Evolutionary conservation across 140 eudicot species (phyloP).

Genomic region (Stevia rebaudiana): DNA sequence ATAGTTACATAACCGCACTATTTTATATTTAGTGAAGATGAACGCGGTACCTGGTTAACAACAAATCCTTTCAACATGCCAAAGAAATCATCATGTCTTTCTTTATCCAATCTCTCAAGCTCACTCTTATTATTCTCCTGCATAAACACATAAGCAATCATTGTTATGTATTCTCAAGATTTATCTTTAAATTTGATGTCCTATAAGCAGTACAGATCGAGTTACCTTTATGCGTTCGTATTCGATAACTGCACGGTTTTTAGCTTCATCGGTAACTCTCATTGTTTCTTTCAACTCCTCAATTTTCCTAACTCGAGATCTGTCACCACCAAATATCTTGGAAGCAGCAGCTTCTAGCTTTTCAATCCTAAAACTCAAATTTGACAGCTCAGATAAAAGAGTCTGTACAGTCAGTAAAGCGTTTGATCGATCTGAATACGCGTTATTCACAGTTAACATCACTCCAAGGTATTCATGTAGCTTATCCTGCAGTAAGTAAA

Average conservation of each 20-base stretch:
- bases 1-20: too few species aligned
- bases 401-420: slow-evolving; percentile 94
- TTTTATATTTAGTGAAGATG: neutral
- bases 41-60: slow-evolving; percentile 67
- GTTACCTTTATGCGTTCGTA: slow-evolving; percentile 87
- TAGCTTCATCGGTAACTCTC: slow-evolving; percentile 79
- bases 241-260: slow-evolving; percentile 67
- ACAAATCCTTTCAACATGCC: slow-evolving; percentile 89
- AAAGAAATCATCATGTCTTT: slow-evolving; percentile 73
- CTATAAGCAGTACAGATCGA: too few species aligned
- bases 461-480: slow-evolving; percentile 96
- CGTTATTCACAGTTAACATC: slow-evolving; percentile 84
- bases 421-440: slow-evolving; percentile 85
- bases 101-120: slow-evolving; percentile 73
- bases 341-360: slow-evolving; percentile 94
- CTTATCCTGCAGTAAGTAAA: slow-evolving; percentile 60
- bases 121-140: slow-evolving; percentile 89
- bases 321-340: slow-evolving; percentile 95
- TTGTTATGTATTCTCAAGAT: neutral
- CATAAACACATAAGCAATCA: slow-evolving; percentile 14
- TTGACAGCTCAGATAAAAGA: slow-evolving; percentile 69
- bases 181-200: too few species aligned
- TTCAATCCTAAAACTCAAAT: slow-evolving; percentile 63
- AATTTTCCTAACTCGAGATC: slow-evolving; percentile 70
- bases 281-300: slow-evolving; percentile 81